Base-by-base conservation (phyloP, 352 stramenopile species). In the Phytophthora foliorum region DNA sequence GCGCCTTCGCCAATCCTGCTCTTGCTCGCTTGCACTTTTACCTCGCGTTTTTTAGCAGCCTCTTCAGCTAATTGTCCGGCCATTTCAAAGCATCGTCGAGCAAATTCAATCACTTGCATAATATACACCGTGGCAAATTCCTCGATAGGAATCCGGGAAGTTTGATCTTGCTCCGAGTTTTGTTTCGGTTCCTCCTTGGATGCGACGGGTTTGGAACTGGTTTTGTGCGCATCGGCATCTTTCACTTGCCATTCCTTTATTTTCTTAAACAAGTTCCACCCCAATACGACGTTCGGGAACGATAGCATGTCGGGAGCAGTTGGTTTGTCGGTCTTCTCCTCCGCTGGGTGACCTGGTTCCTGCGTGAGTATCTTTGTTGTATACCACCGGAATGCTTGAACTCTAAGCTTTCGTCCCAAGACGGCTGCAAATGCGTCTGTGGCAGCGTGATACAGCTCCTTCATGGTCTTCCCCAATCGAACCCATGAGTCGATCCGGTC, bases 401-500 rank as follows among this genome's bases (percentile, higher is more conserved):
- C 68, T 46, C 75, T 78, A 19, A 63, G 44, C n/a, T 88, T 72
- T 17, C 77, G 68, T 14, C 79, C 81, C 14, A 93, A 61, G 0
- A 91, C 24, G 7, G 84, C 72, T 0, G 78, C 75, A 57, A 85
- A 89, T 3, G 83, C 84, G 45, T 94, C 86, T 2, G 81, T 91
- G 3, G 76, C 65, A 31, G 81, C 73, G 36, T 92, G 82, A 57
- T 91, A 91, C 9, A 92, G 57, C 55, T 90, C 82, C 39, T 92
- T 91, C 64, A 88, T 85, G 9, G 82, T 86, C 38, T 87, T 80
- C 21, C 82, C 84, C 6, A 94, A 67, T 4, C 81, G 77, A 57
- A 89, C 53, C 86, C 86, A 94, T 2, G 86, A 91, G 59, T 87
- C 77, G 41, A 90, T 74, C 2, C 86, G 79, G 16, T 83, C 69